Evolutionary conservation across 2,329 filamentous ascomycete species (phyloP).

Genomic region (Ophiosphaerella korrae): DNA sequence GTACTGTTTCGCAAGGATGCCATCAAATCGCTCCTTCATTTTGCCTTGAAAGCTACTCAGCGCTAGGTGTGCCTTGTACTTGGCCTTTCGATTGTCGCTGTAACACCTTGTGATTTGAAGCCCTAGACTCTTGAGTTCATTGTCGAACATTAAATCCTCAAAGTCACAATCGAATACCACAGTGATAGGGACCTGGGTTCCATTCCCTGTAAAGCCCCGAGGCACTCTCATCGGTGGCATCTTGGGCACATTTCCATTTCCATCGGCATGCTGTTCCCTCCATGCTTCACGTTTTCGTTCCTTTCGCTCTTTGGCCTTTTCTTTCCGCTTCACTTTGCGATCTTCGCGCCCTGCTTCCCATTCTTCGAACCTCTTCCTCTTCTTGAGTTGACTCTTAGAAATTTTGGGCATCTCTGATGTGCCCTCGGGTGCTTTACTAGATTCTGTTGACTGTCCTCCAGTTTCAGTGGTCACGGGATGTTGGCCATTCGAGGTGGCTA

Average conservation of each 20-base stretch:
- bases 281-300: constrained; percentile 56
- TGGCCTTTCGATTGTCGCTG: constrained; percentile 77
- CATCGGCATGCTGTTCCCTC: constrained; percentile 40
- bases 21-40: constrained; percentile 80
- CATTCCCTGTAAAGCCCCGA: constrained; percentile 32
- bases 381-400: constrained; percentile 88
- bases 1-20: constrained; percentile 71
- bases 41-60: constrained; percentile 78
- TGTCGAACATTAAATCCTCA: constrained; percentile 85
- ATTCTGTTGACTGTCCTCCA: constrained; percentile 7
- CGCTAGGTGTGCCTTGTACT: constrained; percentile 72
- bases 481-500: constrained; percentile 15
- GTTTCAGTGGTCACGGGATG: constrained; percentile 15
- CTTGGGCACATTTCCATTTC: constrained; percentile 22
- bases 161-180: constrained; percentile 92
- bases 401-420: constrained; percentile 48
- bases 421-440: constrained; percentile 9
- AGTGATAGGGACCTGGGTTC: constrained; percentile 72
- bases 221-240: constrained; percentile 23
- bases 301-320: constrained; percentile 60
- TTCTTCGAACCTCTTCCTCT: constrained; percentile 69
- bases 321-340: constrained; percentile 63
- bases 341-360: constrained; percentile 74
- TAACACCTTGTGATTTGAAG: constrained; percentile 87
- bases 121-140: constrained; percentile 81